Percentiles rank a stretch among this genome's conserved stretches.
phyloP scores from a whole-genome alignment of 148 eudicot genomes.

The Talinum fruticosum region DNA sequence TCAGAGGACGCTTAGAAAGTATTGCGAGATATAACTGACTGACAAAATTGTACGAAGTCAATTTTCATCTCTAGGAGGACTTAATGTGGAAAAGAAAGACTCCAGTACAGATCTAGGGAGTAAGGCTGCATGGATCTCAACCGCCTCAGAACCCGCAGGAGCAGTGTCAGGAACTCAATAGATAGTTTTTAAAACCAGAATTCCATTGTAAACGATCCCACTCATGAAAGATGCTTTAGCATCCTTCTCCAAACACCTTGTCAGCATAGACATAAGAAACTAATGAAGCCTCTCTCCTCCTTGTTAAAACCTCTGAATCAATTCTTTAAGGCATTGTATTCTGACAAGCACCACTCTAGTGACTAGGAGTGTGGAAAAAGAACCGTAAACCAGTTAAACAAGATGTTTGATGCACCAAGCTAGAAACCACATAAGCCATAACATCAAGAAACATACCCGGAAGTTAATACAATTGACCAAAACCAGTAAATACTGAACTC shows the following conservation, averaged over 20 bases:
- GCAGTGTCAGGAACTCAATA: no score
- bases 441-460: no score
- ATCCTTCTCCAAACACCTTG: neutral
- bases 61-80: neutral
- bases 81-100: neutral
- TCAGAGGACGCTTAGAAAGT: neutral
- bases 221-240: neutral
- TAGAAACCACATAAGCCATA: neutral
- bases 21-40: neutral
- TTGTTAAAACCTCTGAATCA: neutral
- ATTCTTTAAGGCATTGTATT: neutral
- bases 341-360: neutral
- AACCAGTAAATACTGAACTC: neutral
- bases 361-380: neutral
- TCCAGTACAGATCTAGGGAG: neutral
- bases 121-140: no score
- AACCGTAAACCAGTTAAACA: neutral
- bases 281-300: neutral
- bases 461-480: neutral
- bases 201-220: neutral
- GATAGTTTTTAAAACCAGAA: no score
- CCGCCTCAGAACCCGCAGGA: no score
- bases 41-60: neutral
- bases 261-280: neutral
- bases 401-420: neutral